Base-by-base conservation (phyloP, 768 basidiomycete species). In the Amanita inopinata region DNA sequence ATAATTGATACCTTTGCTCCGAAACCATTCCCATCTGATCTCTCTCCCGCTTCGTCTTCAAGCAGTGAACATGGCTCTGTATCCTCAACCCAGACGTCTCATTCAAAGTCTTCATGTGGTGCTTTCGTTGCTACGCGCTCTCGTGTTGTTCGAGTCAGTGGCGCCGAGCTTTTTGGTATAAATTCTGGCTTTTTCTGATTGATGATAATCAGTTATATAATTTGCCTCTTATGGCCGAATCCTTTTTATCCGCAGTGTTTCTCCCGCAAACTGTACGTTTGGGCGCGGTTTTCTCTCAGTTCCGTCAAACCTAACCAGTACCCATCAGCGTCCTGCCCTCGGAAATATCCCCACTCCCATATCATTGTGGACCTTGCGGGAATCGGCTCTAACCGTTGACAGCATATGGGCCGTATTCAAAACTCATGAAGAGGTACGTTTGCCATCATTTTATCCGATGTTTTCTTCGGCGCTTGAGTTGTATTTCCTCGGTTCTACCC, bases 401-500 rank as follows among this genome's bases (percentile, higher is more conserved):
- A 61, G 63, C 10, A 60, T 74, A 8, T 81, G 74, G 75, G 68
- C 71, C 1, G 70, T 80, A 6, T 80, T 79, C 58, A 57, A 57
- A 46, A 69, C 71, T 0, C 80, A 82, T 49, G 70, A 73, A 53
- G 76, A 81, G 65, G 79, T 81, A 46, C 53, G 78, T 58, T 41
- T 33, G 23, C 45, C 32, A 36, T 34, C 37, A 14, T 17, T 18
- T 40, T 39, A 41, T 30, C 18, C 20, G 20, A 25, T 30, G 14
- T 5, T 37, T 10, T 10, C 15, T 8, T 8, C 17, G 24, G 34
- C 33, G 46, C 35, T 17, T 17, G 25, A 17, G 32, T n/a, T n/a
- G n/a, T n/a, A n/a, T n/a, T n/a, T n/a, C n/a, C n/a, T n/a, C n/a
- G n/a, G n/a, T n/a, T n/a, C n/a, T n/a, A n/a, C n/a, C n/a, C n/a